Evolutionary conservation across 179 eudicot species (phyloP).

Genomic region (Silene coronaria): DNA sequence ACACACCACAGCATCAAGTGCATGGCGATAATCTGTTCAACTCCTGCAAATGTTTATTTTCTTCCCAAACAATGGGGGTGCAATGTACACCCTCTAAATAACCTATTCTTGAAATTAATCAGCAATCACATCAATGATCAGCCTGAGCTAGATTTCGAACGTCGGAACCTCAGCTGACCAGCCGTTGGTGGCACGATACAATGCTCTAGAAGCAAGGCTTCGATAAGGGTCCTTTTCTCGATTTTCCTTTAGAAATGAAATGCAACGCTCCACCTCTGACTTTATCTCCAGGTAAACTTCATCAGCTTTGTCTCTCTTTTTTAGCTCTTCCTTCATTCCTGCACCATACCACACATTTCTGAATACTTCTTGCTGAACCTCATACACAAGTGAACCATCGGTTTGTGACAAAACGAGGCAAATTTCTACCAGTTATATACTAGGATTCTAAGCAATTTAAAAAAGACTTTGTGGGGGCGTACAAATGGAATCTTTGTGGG

Average conservation of each 20-base stretch:
- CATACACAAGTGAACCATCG: not conserved
- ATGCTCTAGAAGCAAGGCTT: conserved; percentile 42
- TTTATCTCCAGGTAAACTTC: conserved; percentile 57
- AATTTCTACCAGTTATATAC: too few relatives aligned
- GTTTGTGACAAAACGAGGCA: not conserved
- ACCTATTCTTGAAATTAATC: too few relatives aligned
- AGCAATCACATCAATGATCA: not conserved
- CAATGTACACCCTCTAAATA: too few relatives aligned
- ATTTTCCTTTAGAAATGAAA: conserved; percentile 54
- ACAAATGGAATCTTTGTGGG: too few relatives aligned
- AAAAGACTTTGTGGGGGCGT: too few relatives aligned
- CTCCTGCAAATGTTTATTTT: too few relatives aligned
- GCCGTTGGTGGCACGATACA: conserved; percentile 49
- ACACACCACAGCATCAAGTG: too few relatives aligned
- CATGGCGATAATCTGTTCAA: too few relatives aligned
- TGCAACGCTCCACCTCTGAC: conserved; percentile 61
- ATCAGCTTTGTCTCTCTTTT: conserved; percentile 44
- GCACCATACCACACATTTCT: conserved; percentile 15
- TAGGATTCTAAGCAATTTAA: too few relatives aligned
- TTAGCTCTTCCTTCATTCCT: conserved; percentile 59
- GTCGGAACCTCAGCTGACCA: conserved; percentile 53
- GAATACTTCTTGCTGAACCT: not conserved
- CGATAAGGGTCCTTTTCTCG: conserved; percentile 68
- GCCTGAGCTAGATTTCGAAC: conserved; percentile 33
- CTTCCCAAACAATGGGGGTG: too few relatives aligned